These are phyloP conservation scores for Ploettnerulaceae sp. DNA, from an alignment of 2,329 filamentous ascomycete genomes.

Conservation along the genomic window DNA sequence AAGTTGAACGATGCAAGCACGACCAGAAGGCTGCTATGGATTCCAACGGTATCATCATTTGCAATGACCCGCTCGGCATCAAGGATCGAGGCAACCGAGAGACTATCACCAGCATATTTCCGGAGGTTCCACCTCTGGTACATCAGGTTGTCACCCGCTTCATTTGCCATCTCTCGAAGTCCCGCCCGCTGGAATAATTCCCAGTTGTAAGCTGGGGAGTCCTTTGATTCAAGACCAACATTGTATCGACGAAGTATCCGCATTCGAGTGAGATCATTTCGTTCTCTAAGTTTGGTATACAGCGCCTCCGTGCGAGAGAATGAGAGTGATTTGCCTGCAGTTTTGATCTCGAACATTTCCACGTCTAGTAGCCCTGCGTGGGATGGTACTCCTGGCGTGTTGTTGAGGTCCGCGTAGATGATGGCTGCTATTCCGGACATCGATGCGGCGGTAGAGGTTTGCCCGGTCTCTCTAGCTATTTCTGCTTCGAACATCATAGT, in stretches of 20 bases:
- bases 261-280: background rate
- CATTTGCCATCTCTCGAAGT: background rate
- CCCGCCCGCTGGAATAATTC: background rate
- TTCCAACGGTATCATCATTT: background rate
- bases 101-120: background rate
- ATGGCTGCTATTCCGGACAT: background rate
- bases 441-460: background rate
- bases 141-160: background rate
- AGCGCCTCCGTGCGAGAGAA: background rate
- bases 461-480: background rate
- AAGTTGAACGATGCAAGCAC: background rate
- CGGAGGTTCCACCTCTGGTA: slow-evolving; percentile 1
- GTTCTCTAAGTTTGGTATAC: background rate
- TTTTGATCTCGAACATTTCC: background rate
- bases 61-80: background rate
- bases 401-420: background rate
- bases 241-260: background rate
- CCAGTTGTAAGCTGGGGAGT: background rate
- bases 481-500: background rate
- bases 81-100: background rate
- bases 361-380: background rate
- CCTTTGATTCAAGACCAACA: background rate
- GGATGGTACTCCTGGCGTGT: background rate
- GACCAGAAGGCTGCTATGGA: background rate
- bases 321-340: background rate